These are phyloP conservation scores for Pyrenula aspistea DNA, from an alignment of 495 filamentous ascomycete genomes.

Conservation along the genomic window DNA sequence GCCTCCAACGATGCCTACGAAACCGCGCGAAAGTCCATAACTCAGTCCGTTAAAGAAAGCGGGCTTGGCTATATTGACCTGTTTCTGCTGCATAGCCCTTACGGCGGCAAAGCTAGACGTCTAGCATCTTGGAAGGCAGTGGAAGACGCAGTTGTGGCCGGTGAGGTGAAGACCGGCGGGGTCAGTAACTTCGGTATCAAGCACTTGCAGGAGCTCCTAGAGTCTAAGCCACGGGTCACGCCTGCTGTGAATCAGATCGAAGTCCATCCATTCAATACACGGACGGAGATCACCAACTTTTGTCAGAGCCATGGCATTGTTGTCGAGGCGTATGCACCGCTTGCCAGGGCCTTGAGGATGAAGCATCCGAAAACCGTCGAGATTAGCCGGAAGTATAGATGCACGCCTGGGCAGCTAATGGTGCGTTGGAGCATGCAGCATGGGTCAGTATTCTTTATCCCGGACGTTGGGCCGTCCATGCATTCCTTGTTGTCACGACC, in stretches of 20 bases:
- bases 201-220: conserved; percentile 54
- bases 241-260: conserved; percentile 60
- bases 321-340: conserved; percentile 54
- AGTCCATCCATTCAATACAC: conserved; percentile 58
- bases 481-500: too few relatives aligned
- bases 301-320: conserved; percentile 43
- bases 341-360: conserved; percentile 45
- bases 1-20: conserved; percentile 43
- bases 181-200: conserved; percentile 58
- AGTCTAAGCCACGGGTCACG: conserved; percentile 32
- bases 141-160: conserved; percentile 49
- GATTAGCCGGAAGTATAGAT: conserved; percentile 43
- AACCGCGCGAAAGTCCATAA: conserved; percentile 41
- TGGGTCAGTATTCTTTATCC: too few relatives aligned
- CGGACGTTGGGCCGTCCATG: too few relatives aligned
- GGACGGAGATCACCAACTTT: conserved; percentile 39
- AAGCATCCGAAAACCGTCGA: conserved; percentile 34
- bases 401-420: conserved; percentile 49
- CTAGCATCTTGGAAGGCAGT: conserved; percentile 53
- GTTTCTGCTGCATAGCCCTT: conserved; percentile 55
- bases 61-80: conserved; percentile 59
- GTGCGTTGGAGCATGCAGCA: conserved; percentile 54
- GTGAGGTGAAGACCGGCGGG: conserved; percentile 46
- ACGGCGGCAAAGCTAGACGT: conserved; percentile 45
- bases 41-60: conserved; percentile 36